A percentile compares a stretch with the other conserved stretches of the same genome.
phyloP scores from a whole-genome alignment of 2,329 filamentous ascomycete genomes.

The Drechmeria coniospora region DNA sequence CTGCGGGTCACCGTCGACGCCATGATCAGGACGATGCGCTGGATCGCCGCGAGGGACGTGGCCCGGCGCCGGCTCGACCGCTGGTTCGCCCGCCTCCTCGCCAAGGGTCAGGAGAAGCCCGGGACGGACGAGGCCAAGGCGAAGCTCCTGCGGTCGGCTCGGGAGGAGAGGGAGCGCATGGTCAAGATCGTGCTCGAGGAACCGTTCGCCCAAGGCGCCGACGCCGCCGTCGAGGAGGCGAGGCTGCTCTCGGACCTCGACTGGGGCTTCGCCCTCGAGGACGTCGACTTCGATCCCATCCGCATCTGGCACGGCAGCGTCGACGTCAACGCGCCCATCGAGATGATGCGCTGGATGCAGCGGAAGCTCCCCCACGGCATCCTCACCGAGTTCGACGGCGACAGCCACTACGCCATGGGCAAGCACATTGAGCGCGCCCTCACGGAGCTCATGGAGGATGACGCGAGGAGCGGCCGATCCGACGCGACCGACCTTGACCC shows the following conservation, averaged over 20 bases:
- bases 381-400: constrained; percentile 15
- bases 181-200: constrained; percentile 14
- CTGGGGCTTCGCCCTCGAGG: constrained; percentile 16
- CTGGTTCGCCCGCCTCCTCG: background rate
- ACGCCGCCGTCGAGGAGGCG: constrained; percentile 13
- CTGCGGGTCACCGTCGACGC: background rate
- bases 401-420: constrained; percentile 17
- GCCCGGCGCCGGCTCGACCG: background rate
- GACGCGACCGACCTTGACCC: too few relatives aligned
- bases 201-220: constrained; percentile 13
- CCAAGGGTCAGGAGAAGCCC: background rate
- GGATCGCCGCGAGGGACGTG: background rate
- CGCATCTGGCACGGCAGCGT: constrained; percentile 17
- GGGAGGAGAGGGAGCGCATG: constrained; percentile 8
- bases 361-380: constrained; percentile 16
- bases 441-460: constrained; percentile 5
- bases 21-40: background rate
- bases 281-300: constrained; percentile 11
- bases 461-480: too few relatives aligned
- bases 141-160: background rate
- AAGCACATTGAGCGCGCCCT: constrained; percentile 9
- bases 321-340: constrained; percentile 16
- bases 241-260: constrained; percentile 11
- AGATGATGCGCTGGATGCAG: constrained; percentile 20
- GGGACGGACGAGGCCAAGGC: background rate